Percentiles rank a stretch among this genome's conserved stretches.
Conservation (phyloP, 1,284 basidiomycete species). For the Coniferiporia sulphurascens region DNA sequence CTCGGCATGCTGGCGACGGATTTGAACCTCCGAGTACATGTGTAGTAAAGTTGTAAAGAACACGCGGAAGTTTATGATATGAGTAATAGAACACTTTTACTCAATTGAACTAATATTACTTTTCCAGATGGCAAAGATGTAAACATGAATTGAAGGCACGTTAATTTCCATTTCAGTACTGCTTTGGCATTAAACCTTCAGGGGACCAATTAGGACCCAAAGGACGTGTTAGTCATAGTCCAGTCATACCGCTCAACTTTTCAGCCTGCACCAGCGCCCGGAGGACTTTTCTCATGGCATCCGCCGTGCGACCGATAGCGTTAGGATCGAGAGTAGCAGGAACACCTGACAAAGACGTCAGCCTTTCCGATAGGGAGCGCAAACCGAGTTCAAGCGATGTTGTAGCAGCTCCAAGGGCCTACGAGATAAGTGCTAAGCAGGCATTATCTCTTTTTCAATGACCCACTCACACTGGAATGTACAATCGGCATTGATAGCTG, state of each 20-base stretch:
- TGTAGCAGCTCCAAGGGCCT: conserved; percentile 2
- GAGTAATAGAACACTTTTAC: neutral
- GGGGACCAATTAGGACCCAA: neutral
- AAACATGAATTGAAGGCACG: neutral
- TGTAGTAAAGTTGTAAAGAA: neutral
- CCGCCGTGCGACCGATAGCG: conserved; percentile 57
- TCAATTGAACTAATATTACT: neutral
- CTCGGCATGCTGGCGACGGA: neutral
- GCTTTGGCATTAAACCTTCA: neutral
- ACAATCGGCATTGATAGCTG: no score
- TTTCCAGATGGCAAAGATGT: neutral
- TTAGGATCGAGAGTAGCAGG: conserved; percentile 39
- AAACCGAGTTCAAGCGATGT: conserved; percentile 51
- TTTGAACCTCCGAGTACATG: neutral
- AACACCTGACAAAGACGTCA: conserved; percentile 40
- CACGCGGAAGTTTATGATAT: neutral
- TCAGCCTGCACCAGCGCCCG: conserved; percentile 58
- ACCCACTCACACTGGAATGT: neutral
- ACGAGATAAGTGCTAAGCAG: neutral
- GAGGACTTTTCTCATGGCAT: conserved; percentile 62
- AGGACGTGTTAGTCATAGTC: conserved; percentile 1
- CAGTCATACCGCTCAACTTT: conserved; percentile 38
- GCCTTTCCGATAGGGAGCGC: conserved; percentile 45
- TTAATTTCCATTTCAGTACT: neutral
- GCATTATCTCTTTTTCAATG: neutral